These are phyloP conservation scores for Globisporangium acanthophoron DNA, from an alignment of 352 stramenopile species.

Conservation along the genomic window DNA sequence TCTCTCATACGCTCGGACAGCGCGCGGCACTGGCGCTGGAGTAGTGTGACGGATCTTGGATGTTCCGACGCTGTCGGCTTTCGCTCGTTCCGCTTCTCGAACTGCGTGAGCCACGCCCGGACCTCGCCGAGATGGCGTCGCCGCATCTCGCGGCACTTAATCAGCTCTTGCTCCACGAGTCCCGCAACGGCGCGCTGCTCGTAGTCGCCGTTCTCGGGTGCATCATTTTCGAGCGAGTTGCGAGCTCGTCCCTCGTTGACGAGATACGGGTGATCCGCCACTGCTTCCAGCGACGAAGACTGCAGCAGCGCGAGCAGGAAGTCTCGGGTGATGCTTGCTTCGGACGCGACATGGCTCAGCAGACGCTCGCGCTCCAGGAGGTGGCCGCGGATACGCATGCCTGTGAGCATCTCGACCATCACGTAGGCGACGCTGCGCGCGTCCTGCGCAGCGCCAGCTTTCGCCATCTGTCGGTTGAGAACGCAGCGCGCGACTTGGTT, in stretches of 20 bases:
- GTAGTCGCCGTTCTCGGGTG: too few species aligned
- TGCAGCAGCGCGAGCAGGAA: slow-evolving; percentile 30
- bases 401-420: slow-evolving; percentile 57
- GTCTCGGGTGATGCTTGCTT: slow-evolving; percentile 7
- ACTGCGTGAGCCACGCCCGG: slow-evolving; percentile 39
- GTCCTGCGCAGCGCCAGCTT: slow-evolving; percentile 24
- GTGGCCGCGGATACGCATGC: slow-evolving; percentile 23
- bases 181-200: slow-evolving; percentile 14
- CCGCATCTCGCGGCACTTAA: slow-evolving; percentile 30
- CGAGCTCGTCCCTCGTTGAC: neutral
- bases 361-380: slow-evolving; percentile 29
- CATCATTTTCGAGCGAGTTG: too few species aligned
- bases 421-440: slow-evolving; percentile 51
- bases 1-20: slow-evolving; percentile 34
- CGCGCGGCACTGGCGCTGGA: slow-evolving; percentile 28
- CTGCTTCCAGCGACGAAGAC: slow-evolving; percentile 5
- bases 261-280: slow-evolving; percentile 18
- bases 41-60: slow-evolving; percentile 24
- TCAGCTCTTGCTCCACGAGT: slow-evolving; percentile 41
- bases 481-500: slow-evolving; percentile 22
- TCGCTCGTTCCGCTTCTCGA: slow-evolving; percentile 47
- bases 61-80: slow-evolving; percentile 33
- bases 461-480: slow-evolving; percentile 14
- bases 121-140: slow-evolving; percentile 34
- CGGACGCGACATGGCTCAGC: slow-evolving; percentile 15